A percentile compares a stretch with the other conserved stretches of the same genome.
These are phyloP conservation scores for Lepidopterella palustris DNA, from an alignment of 495 filamentous ascomycete genomes.

Conservation along the genomic window DNA sequence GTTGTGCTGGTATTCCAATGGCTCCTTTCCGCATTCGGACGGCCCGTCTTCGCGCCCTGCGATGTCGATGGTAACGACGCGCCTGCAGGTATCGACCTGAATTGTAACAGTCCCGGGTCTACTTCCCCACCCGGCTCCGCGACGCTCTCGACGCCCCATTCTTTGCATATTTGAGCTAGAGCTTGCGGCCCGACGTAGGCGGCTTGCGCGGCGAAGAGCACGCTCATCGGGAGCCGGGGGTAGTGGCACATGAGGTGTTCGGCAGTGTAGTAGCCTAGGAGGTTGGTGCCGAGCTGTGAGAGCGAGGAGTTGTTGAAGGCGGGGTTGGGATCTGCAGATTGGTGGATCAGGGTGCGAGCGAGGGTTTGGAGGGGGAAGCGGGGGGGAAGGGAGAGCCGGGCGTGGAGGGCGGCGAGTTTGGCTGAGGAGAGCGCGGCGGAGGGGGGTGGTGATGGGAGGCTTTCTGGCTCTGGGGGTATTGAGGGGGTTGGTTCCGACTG, in stretches of 20 bases:
- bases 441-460: slow-evolving; percentile 60
- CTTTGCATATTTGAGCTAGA: slow-evolving; percentile 59
- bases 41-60: slow-evolving; percentile 33
- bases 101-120: slow-evolving; percentile 89
- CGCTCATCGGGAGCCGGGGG: slow-evolving; percentile 77
- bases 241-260: slow-evolving; percentile 82
- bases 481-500: not conserved
- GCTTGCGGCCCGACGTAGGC: slow-evolving; percentile 71
- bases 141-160: slow-evolving; percentile 87
- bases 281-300: slow-evolving; percentile 68
- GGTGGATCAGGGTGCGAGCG: slow-evolving; percentile 76
- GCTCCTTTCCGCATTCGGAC: slow-evolving; percentile 44
- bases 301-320: slow-evolving; percentile 78
- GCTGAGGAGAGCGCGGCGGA: slow-evolving; percentile 65
- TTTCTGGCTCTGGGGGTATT: slow-evolving; percentile 5
- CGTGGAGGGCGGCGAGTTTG: slow-evolving; percentile 89
- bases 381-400: slow-evolving; percentile 75
- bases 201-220: slow-evolving; percentile 75
- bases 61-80: slow-evolving; percentile 20
- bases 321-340: slow-evolving; percentile 67
- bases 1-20: slow-evolving; percentile 69
- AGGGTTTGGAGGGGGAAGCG: slow-evolving; percentile 80
- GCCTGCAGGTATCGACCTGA: slow-evolving; percentile 55
- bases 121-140: slow-evolving; percentile 82
- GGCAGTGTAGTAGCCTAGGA: slow-evolving; percentile 77